Evolutionary conservation across 805 yeast genomes (phyloP).

Genomic region (Yamadazyma akitaensis): DNA sequence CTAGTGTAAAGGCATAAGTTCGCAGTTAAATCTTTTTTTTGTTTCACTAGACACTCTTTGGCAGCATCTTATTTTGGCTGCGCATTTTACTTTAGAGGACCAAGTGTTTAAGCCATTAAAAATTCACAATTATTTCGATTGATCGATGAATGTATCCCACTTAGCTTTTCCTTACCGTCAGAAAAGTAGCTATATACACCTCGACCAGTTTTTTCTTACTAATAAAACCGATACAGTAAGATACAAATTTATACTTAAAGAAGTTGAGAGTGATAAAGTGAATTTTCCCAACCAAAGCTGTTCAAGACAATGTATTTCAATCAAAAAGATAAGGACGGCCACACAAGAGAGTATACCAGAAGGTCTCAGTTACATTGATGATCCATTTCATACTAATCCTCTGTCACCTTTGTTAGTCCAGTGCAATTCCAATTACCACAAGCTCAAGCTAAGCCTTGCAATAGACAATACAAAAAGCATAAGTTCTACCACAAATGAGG

Average conservation of each 20-base stretch:
- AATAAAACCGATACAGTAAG: slow-evolving; percentile 25
- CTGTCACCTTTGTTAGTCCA: slow-evolving; percentile 30
- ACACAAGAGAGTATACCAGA: slow-evolving; percentile 14
- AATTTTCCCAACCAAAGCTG: background rate
- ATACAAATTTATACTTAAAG: slow-evolving; percentile 18
- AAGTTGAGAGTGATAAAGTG: slow-evolving; percentile 3
- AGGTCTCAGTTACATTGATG: slow-evolving; percentile 26
- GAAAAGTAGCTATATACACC: slow-evolving; percentile 12
- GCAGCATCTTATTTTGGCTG: slow-evolving; percentile 1
- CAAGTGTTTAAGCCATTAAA: background rate
- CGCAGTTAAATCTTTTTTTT: background rate
- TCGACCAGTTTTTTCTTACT: slow-evolving; percentile 24
- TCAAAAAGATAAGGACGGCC: slow-evolving; percentile 16
- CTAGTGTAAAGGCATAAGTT: too few relatives aligned
- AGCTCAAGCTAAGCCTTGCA: slow-evolving; percentile 26
- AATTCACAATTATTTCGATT: background rate
- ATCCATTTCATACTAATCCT: slow-evolving; percentile 8
- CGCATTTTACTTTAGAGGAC: background rate
- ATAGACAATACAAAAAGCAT: slow-evolving; percentile 9
- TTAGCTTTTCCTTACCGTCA: slow-evolving; percentile 28
- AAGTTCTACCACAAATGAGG: slow-evolving; percentile 5
- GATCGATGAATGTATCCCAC: slow-evolving; percentile 1
- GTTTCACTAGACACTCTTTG: too few relatives aligned
- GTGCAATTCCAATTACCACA: slow-evolving; percentile 20
- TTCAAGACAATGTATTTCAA: slow-evolving; percentile 18